phyloP scores from a whole-genome alignment of 805 yeast genomes.

The Tanozyma kutaoensis region DNA sequence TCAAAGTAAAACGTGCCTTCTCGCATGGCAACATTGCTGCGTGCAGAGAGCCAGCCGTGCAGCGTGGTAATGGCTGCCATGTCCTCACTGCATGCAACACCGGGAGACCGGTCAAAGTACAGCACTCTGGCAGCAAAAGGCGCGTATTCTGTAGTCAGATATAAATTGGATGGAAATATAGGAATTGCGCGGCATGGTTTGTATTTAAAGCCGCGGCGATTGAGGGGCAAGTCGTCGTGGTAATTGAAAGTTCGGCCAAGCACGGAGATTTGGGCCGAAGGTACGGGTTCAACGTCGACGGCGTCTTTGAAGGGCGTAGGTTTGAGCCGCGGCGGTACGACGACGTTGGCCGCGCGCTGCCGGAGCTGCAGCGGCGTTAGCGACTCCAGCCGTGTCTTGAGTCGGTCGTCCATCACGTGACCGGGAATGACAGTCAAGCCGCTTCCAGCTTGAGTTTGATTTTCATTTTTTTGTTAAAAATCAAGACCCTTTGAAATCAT shows the following conservation, averaged over 20 bases:
- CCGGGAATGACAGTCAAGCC: too few species aligned
- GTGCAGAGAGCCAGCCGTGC: slow-evolving; percentile 69
- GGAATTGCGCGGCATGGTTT: slow-evolving; percentile 39
- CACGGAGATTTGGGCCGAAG: slow-evolving; percentile 6
- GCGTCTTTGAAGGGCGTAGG: slow-evolving; percentile 14
- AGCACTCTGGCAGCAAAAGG: slow-evolving; percentile 49
- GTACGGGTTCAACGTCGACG: slow-evolving; percentile 4
- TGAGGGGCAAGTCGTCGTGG: slow-evolving; percentile 70
- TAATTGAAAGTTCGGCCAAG: slow-evolving; percentile 1
- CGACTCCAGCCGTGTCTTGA: too few species aligned
- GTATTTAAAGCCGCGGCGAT: slow-evolving; percentile 72
- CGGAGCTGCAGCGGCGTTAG: slow-evolving; percentile 9
- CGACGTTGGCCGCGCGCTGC: slow-evolving; percentile 15
- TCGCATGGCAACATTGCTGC: slow-evolving; percentile 62
- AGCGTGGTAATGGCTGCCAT: slow-evolving; percentile 35
- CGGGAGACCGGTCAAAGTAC: slow-evolving; percentile 58
- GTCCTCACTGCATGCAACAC: slow-evolving; percentile 23
- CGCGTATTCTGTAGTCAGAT: slow-evolving; percentile 60
- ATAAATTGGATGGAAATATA: slow-evolving; percentile 40
- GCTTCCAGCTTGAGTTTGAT: too few species aligned
- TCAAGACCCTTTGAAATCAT: too few species aligned
- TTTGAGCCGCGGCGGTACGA: slow-evolving; percentile 21
- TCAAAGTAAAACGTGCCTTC: slow-evolving; percentile 81
- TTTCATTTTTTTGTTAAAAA: too few species aligned
- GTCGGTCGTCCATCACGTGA: too few species aligned